These are phyloP conservation scores for Colletotrichum sp. DNA, from an alignment of 2,329 filamentous ascomycete genomes.

Conservation along the genomic window DNA sequence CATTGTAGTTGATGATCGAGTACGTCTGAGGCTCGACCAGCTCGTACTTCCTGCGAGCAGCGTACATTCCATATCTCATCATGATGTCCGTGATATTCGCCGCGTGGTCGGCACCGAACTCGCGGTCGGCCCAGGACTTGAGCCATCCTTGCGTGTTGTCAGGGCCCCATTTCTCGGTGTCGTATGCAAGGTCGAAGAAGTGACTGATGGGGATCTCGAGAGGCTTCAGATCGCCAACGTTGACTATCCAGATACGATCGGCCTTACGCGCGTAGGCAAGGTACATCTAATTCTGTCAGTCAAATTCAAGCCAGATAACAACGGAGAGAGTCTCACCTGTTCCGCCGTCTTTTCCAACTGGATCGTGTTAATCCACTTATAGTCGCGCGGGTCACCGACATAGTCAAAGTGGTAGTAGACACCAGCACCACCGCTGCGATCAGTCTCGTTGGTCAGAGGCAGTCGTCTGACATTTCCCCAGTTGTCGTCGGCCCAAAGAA, in stretches of 20 bases:
- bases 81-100: conserved; percentile 52
- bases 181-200: conserved; percentile 72
- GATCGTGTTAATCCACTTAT: conserved; percentile 69
- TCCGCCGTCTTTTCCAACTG: conserved; percentile 65
- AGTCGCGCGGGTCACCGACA: conserved; percentile 50
- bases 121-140: conserved; percentile 57
- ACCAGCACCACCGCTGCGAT: conserved; percentile 65
- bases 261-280: conserved; percentile 63
- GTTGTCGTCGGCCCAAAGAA: conserved; percentile 74
- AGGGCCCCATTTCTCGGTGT: conserved; percentile 60
- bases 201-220: conserved; percentile 69
- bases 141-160: conserved; percentile 62
- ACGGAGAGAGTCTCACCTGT: conserved; percentile 27
- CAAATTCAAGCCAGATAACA: not conserved
- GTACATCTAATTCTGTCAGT: conserved; percentile 49
- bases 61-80: conserved; percentile 46
- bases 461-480: conserved; percentile 69
- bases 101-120: conserved; percentile 56
- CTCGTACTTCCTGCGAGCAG: conserved; percentile 38
- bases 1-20: conserved; percentile 61
- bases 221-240: conserved; percentile 70
- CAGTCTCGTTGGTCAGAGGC: conserved; percentile 62
- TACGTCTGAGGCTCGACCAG: conserved; percentile 43
- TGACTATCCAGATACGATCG: conserved; percentile 68
- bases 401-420: conserved; percentile 68